These are phyloP conservation scores for Saussurea involucrata DNA, from an alignment of 129 eudicot genomes.

Conservation along the genomic window DNA sequence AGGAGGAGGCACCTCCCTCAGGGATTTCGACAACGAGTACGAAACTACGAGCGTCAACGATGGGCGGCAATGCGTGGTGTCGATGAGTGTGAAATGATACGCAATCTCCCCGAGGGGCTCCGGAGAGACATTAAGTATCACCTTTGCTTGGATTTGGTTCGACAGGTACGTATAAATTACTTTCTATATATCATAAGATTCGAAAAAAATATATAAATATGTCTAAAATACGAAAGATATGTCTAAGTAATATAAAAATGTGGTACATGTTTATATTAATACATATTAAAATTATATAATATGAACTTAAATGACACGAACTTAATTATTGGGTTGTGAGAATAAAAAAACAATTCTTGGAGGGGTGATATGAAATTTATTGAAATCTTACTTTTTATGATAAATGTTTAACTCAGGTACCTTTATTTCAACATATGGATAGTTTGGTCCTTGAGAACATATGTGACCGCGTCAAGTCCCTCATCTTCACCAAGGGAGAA, in stretches of 20 bases:
- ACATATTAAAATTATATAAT: background rate
- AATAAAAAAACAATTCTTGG: background rate
- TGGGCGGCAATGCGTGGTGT: constrained; percentile 99
- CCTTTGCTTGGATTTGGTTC: constrained; percentile 86
- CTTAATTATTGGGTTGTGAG: background rate
- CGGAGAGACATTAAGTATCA: constrained; percentile 98
- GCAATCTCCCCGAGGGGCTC: constrained; percentile 94
- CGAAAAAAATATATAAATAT: background rate
- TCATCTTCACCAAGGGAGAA: constrained; percentile 96
- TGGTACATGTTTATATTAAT: background rate
- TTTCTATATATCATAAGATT: background rate
- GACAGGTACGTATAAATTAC: constrained; percentile 55
- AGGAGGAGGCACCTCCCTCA: constrained; percentile 76
- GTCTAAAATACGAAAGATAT: background rate
- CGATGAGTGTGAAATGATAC: constrained; percentile 93
- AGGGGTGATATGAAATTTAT: constrained; percentile 4
- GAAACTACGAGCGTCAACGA: constrained; percentile 89
- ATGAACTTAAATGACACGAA: background rate
- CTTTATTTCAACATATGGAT: constrained; percentile 98
- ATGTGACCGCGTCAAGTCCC: constrained; percentile 95
- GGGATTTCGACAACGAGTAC: constrained; percentile 66
- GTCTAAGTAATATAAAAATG: background rate
- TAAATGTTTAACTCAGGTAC: constrained; percentile 55
- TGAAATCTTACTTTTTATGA: background rate
- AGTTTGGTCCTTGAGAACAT: constrained; percentile 90